Evolutionary conservation across 139 green algal species (phyloP).

Genomic region (Chlamydomonas applanata): DNA sequence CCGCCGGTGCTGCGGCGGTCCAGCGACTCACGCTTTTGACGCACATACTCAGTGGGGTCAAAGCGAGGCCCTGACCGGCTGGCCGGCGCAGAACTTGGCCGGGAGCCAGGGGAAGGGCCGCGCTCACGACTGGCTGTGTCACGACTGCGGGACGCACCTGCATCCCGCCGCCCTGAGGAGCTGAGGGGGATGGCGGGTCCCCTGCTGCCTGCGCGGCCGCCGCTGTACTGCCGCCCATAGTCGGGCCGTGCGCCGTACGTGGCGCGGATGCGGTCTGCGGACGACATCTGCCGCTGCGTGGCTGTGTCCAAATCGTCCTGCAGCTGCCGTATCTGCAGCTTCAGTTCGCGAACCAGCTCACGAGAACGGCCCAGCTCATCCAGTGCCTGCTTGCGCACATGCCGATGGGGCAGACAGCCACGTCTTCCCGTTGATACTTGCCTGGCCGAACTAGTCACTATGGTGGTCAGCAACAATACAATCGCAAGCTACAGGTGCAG

Average conservation of each 20-base stretch:
- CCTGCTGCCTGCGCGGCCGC: not conserved
- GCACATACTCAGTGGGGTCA: constrained; percentile 63
- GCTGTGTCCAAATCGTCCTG: constrained; percentile 51
- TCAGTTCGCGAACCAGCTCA: constrained; percentile 48
- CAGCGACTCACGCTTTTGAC: not conserved
- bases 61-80: constrained; percentile 45
- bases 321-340: constrained; percentile 45
- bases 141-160: not conserved
- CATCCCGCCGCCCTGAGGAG: too few relatives aligned
- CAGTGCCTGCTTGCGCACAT: constrained; percentile 9
- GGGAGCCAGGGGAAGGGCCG: not conserved
- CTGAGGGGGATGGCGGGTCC: not conserved
- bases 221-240: not conserved
- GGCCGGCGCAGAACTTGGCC: constrained; percentile 27
- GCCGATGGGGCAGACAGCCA: too few relatives aligned
- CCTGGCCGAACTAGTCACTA: too few relatives aligned
- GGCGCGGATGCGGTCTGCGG: constrained; percentile 15
- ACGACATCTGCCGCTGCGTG: not conserved
- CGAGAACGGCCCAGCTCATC: constrained; percentile 33
- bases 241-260: not conserved
- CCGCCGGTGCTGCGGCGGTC: constrained; percentile 3
- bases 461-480: too few relatives aligned
- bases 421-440: too few relatives aligned
- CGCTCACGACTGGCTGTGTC: constrained; percentile 25
- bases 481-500: too few relatives aligned